Evolutionary conservation across 2,329 filamentous ascomycete genomes (phyloP).

Genomic region (Penicillium sp.): DNA sequence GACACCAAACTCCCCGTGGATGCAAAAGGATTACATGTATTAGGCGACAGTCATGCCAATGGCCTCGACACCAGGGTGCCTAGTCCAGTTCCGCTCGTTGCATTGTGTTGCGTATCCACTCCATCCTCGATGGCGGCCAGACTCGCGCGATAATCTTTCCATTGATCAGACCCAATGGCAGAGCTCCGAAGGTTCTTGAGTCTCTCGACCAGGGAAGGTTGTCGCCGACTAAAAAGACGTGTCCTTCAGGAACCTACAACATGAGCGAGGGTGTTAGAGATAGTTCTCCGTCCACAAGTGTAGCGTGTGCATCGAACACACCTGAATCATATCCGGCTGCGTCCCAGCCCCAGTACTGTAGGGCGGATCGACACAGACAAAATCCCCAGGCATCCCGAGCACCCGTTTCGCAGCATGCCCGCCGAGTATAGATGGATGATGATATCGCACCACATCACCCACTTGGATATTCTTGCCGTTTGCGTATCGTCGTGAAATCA

Average conservation of each 20-base stretch:
- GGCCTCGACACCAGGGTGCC: conserved; percentile 1
- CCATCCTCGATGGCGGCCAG: conserved; percentile 38
- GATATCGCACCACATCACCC: conserved; percentile 82
- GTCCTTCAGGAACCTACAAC: conserved; percentile 77
- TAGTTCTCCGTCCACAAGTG: background rate
- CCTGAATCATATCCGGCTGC: conserved; percentile 51
- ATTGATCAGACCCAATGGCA: conserved; percentile 80
- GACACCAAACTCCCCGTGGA: conserved; percentile 33
- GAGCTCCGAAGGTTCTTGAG: conserved; percentile 80
- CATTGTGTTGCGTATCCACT: conserved; percentile 42
- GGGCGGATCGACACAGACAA: conserved; percentile 49
- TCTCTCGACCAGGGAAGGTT: conserved; percentile 83
- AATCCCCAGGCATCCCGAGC: conserved; percentile 67
- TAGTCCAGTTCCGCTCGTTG: conserved; percentile 31
- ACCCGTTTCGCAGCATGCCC: conserved; percentile 76
- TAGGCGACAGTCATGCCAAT: background rate
- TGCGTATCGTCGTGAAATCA: conserved; percentile 68
- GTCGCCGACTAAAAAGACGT: conserved; percentile 90
- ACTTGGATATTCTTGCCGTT: conserved; percentile 68
- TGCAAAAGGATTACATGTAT: conserved; percentile 13
- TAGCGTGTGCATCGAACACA: conserved; percentile 34
- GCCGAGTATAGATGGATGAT: conserved; percentile 67
- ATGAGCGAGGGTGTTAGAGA: conserved; percentile 7
- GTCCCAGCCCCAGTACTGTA: conserved; percentile 35
- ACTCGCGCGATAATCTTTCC: conserved; percentile 72